A percentile compares a stretch with the other conserved stretches of the same genome.
phyloP scores from a whole-genome alignment of 129 eudicot genomes.

The Saposhnikovia divaricata region DNA sequence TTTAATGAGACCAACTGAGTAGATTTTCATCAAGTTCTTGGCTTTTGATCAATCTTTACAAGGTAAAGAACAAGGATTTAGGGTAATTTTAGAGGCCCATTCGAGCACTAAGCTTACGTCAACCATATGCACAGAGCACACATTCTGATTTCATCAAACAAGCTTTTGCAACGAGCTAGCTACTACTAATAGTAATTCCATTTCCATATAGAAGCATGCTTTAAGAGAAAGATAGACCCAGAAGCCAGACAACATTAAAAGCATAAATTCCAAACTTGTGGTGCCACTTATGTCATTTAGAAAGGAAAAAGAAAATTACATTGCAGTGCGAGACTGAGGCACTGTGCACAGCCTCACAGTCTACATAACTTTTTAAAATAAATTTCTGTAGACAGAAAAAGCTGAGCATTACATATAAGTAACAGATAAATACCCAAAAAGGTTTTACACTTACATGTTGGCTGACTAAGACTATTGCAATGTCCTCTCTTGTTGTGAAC shows the following conservation, averaged over 20 bases:
- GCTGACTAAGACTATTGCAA: slow-evolving; percentile 85
- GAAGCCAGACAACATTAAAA: neutral
- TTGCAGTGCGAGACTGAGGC: neutral
- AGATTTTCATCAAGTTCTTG: neutral
- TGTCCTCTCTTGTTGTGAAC: slow-evolving; percentile 89
- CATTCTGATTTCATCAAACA: neutral
- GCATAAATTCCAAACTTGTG: neutral
- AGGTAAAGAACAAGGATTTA: neutral
- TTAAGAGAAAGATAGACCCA: neutral
- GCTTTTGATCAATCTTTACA: neutral
- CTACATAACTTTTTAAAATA: neutral
- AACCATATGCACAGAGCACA: neutral
- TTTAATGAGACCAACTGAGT: neutral
- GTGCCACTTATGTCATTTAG: neutral
- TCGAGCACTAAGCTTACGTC: neutral
- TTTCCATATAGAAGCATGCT: neutral
- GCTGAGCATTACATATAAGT: neutral
- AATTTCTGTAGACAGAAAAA: neutral
- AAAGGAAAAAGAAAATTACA: neutral
- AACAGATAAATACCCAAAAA: neutral
- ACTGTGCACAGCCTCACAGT: neutral
- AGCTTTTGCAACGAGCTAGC: neutral
- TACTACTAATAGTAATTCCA: neutral
- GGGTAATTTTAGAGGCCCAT: neutral
- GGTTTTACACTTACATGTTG: slow-evolving; percentile 66